Percentiles rank a stretch among this genome's conserved stretches.
phyloP scores from a whole-genome alignment of 768 basidiomycete genomes.

The Asterophora lycoperdoides region DNA sequence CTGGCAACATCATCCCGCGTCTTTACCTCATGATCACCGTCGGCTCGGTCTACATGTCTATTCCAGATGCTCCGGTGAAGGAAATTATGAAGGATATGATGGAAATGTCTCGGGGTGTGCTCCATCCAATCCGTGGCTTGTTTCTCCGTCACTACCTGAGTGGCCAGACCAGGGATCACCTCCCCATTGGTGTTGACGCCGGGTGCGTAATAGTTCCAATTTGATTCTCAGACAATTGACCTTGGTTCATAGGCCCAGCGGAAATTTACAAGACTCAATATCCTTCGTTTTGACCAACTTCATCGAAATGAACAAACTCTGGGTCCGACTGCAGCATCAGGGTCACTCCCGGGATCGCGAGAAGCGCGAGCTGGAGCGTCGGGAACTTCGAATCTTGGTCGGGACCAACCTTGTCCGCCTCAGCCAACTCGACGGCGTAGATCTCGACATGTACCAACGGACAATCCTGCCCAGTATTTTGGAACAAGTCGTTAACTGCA shows the following conservation, averaged over 20 bases:
- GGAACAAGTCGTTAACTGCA: constrained; percentile 97
- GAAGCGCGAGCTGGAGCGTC: constrained; percentile 94
- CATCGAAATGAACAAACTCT: constrained; percentile 99
- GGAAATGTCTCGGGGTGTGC: constrained; percentile 97
- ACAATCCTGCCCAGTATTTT: constrained; percentile 88
- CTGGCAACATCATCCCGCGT: constrained; percentile 91
- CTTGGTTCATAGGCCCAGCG: constrained; percentile 56
- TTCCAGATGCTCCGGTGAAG: constrained; percentile 94
- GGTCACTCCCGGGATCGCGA: constrained; percentile 97
- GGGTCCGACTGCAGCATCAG: constrained; percentile 97
- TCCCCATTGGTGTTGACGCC: constrained; percentile 81
- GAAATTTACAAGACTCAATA: constrained; percentile 93
- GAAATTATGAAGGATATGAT: constrained; percentile 99
- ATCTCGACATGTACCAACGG: constrained; percentile 84
- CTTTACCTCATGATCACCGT: constrained; percentile 99
- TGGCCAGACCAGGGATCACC: constrained; percentile 91
- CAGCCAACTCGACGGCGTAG: constrained; percentile 94
- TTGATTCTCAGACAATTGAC: constrained; percentile 5
- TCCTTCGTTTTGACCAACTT: constrained; percentile 97
- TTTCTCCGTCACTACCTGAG: constrained; percentile 96
- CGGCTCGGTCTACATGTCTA: constrained; percentile 98
- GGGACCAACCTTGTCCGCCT: constrained; percentile 97
- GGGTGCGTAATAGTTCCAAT: constrained; percentile 52
- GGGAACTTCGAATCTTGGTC: constrained; percentile 92
- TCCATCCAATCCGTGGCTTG: constrained; percentile 94